A percentile compares a stretch with the other conserved stretches of the same genome.
These are phyloP conservation scores for Wallacemonas rigidus DNA, from an alignment of 208 protist genomes.

Conservation along the genomic window DNA sequence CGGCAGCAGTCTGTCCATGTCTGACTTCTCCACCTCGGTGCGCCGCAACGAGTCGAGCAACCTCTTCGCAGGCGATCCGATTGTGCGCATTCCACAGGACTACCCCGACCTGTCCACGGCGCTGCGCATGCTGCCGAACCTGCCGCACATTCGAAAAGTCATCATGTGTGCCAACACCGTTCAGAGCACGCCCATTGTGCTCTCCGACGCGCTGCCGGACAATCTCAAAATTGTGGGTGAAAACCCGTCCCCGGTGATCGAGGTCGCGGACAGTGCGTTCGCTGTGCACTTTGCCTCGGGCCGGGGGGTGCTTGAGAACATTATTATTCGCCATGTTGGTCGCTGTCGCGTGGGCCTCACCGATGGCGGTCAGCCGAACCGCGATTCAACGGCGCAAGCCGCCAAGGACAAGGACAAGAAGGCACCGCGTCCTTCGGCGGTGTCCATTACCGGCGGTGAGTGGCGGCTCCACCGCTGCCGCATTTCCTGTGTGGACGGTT, in stretches of 20 bases:
- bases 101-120: constrained; percentile 50
- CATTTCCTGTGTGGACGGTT: constrained; percentile 73
- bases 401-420: constrained; percentile 30
- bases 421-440: constrained; percentile 53
- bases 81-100: constrained; percentile 63
- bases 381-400: neutral
- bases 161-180: constrained; percentile 54
- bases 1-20: constrained; percentile 41
- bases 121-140: constrained; percentile 32
- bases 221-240: constrained; percentile 67
- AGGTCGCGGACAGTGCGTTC: constrained; percentile 51
- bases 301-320: constrained; percentile 70
- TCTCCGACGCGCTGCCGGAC: constrained; percentile 62
- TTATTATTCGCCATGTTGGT: constrained; percentile 72
- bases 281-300: constrained; percentile 65
- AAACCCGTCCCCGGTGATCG: constrained; percentile 63
- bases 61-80: constrained; percentile 27
- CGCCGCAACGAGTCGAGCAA: constrained; percentile 15
- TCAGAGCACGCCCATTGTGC: constrained; percentile 45
- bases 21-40: constrained; percentile 16
- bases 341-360: constrained; percentile 20
- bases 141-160: constrained; percentile 72
- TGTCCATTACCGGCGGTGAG: constrained; percentile 68
- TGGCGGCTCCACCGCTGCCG: constrained; percentile 73
- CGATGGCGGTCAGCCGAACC: constrained; percentile 5